These are phyloP conservation scores for Crithidia sp. DNA, from an alignment of 208 protist species.

Conservation along the genomic window DNA sequence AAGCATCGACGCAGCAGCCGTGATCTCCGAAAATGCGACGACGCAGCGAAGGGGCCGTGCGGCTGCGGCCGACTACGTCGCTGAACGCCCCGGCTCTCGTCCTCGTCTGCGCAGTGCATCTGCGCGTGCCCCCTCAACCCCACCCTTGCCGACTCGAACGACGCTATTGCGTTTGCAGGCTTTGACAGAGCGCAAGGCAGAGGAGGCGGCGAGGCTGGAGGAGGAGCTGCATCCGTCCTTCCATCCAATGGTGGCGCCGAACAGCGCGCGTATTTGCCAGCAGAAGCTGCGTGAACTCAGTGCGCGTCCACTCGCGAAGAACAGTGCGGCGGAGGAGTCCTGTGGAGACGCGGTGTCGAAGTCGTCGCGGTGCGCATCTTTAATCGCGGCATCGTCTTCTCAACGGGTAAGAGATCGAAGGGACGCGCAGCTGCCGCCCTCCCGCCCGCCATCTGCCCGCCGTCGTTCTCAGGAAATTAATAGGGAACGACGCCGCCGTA, in stretches of 20 bases:
- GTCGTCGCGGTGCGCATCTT: neutral
- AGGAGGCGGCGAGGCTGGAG: conserved; percentile 5
- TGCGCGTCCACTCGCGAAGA: neutral
- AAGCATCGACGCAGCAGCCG: neutral
- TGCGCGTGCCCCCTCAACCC: neutral
- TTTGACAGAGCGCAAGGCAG: conserved; percentile 12
- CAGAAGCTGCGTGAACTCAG: conserved; percentile 23
- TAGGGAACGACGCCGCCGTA: no score
- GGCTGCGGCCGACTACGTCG: neutral
- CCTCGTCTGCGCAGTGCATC: conserved; percentile 2
- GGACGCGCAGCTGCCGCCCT: no score
- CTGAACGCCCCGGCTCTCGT: neutral
- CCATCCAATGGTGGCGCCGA: conserved; percentile 17
- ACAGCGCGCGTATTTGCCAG: conserved; percentile 23
- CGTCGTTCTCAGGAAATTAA: no score
- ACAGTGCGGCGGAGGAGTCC: no score
- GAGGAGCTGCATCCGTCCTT: conserved; percentile 26
- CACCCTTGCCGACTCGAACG: conserved; percentile 26
- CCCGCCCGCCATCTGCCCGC: no score
- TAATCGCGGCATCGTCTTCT: no score
- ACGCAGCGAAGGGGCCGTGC: neutral
- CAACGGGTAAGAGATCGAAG: no score
- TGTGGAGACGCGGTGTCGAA: neutral
- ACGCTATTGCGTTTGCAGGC: conserved; percentile 22
- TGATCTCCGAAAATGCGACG: no score